Evolutionary conservation across 352 stramenopile genomes (phyloP).

Genomic region (Phytophthora boehmeriae): DNA sequence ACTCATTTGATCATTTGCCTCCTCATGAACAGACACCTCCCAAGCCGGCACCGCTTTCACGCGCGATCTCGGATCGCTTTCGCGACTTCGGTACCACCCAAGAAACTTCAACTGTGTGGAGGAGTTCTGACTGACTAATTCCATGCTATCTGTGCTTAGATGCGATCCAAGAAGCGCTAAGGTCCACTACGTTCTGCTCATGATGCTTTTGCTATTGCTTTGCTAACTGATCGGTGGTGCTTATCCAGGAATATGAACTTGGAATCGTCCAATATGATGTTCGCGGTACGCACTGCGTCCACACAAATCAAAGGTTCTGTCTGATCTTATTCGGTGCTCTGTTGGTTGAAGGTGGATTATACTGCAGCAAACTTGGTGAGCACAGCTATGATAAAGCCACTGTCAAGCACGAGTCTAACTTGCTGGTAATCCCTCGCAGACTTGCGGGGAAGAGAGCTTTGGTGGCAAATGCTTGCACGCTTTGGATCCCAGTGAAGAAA

Average conservation of each 20-base stretch:
- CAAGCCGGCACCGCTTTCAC: conserved; percentile 24
- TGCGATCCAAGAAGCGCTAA: conserved; percentile 29
- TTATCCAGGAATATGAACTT: conserved; percentile 41
- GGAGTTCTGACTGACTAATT: not conserved
- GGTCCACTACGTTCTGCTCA: conserved; percentile 5
- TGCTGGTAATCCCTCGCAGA: conserved; percentile 40
- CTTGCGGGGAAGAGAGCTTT: conserved; percentile 54
- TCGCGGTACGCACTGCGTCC: conserved; percentile 38
- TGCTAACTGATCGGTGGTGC: not conserved
- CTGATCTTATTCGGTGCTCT: conserved; percentile 2
- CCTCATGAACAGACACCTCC: conserved; percentile 16
- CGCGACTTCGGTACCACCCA: conserved; percentile 24
- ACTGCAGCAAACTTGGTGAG: conserved; percentile 67
- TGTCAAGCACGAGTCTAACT: not conserved
- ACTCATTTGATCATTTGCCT: conserved; percentile 25
- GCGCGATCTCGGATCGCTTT: conserved; percentile 35
- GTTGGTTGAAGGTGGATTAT: conserved; percentile 56
- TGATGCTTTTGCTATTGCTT: too few relatives aligned
- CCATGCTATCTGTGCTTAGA: conserved; percentile 7
- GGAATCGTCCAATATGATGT: conserved; percentile 73
- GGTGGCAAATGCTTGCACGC: conserved; percentile 61
- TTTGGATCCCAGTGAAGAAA: conserved; percentile 47
- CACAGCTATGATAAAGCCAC: not conserved
- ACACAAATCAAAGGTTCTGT: not conserved
- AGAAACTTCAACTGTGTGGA: not conserved